Conservation (phyloP, 106 monocot genomes). For the Dactylorhiza incarnata region DNA sequence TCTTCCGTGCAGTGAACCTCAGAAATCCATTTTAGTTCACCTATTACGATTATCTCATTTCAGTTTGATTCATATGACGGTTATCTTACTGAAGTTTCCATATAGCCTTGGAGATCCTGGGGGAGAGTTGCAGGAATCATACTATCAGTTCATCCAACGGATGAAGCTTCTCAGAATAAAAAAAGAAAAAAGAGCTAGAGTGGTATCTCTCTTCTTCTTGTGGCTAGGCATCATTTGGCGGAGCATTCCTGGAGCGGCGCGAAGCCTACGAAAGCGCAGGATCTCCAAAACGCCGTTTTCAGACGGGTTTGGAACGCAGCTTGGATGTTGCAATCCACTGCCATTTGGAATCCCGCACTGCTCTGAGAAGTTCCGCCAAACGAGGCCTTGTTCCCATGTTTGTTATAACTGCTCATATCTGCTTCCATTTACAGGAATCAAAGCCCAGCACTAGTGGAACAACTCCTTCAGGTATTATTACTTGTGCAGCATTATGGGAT, state of each 20-base stretch:
- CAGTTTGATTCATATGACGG: neutral
- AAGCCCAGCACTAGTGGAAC: constrained; percentile 10
- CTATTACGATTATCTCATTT: neutral
- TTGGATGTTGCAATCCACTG: no score
- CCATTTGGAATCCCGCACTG: no score
- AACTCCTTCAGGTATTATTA: constrained; percentile 8
- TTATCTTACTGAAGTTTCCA: constrained; percentile 10
- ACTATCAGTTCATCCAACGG: constrained; percentile 71
- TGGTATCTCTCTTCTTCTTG: constrained; percentile 8
- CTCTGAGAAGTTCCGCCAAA: no score
- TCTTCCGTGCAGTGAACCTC: neutral
- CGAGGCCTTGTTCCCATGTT: neutral
- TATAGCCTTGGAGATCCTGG: constrained; percentile 81
- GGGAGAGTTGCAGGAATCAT: constrained; percentile 63
- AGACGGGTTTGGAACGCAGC: no score
- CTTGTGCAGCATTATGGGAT: neutral
- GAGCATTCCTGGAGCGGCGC: no score
- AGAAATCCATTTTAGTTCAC: constrained; percentile 5
- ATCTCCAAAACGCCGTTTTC: no score
- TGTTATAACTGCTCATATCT: neutral
- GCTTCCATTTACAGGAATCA: constrained; percentile 32
- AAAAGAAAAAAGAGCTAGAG: constrained; percentile 47
- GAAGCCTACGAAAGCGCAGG: no score
- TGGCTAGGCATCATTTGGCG: neutral
- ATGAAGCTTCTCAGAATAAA: constrained; percentile 42